Percentiles rank a stretch among this genome's conserved stretches.
phyloP scores from a whole-genome alignment of 306 rosid species.

The Vicia faba region DNA sequence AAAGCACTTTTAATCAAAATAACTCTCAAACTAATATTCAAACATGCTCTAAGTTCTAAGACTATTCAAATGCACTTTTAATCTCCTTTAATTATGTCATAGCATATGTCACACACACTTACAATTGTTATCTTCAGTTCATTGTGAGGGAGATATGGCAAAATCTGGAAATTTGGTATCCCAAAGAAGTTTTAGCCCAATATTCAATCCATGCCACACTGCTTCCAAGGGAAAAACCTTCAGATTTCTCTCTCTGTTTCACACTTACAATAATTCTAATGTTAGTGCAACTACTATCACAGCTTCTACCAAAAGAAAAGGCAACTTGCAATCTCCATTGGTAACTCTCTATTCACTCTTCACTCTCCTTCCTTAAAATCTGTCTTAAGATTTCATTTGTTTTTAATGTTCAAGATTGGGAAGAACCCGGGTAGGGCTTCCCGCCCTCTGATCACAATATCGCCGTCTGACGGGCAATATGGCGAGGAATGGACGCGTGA shows the following conservation, averaged over 20 bases:
- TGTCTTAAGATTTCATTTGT: background rate
- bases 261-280: slow-evolving; percentile 27
- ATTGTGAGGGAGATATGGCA: slow-evolving; percentile 37
- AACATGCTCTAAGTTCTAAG: too few relatives aligned
- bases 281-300: background rate
- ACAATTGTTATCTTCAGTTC: slow-evolving; percentile 1
- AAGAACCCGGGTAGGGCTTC: slow-evolving; percentile 45
- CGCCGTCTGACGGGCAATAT: slow-evolving; percentile 73
- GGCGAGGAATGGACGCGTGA: slow-evolving; percentile 72
- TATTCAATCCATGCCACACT: slow-evolving; percentile 30
- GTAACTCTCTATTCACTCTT: slow-evolving; percentile 25
- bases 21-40: too few relatives aligned
- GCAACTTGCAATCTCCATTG: slow-evolving; percentile 40
- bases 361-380: background rate
- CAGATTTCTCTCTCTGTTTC: slow-evolving; percentile 30
- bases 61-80: too few relatives aligned
- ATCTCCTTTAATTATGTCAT: too few relatives aligned
- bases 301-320: slow-evolving; percentile 42
- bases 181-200: slow-evolving; percentile 28
- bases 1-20: too few relatives aligned
- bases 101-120: too few relatives aligned
- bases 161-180: slow-evolving; percentile 43
- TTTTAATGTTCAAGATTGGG: slow-evolving; percentile 44
- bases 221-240: slow-evolving; percentile 18
- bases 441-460: slow-evolving; percentile 72